A percentile compares a stretch with the other conserved stretches of the same genome.
These are phyloP conservation scores for Clarireedia hainanense DNA, from an alignment of 2,329 filamentous ascomycete species.

Conservation along the genomic window DNA sequence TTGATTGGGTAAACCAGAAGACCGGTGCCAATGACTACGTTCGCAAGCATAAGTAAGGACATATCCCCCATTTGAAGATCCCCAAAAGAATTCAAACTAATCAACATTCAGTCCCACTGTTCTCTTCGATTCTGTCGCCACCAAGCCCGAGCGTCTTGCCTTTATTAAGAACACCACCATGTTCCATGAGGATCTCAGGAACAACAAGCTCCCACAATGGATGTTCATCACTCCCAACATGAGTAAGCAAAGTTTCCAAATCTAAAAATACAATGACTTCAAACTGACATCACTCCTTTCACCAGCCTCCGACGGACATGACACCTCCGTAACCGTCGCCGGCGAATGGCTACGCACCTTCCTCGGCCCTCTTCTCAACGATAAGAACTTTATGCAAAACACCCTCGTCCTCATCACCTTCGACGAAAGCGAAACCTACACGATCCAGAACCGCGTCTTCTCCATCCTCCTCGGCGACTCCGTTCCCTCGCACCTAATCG, in stretches of 20 bases:
- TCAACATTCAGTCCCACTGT: slow-evolving; percentile 38
- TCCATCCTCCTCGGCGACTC: slow-evolving; percentile 67
- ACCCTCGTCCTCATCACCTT: slow-evolving; percentile 72
- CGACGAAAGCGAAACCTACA: slow-evolving; percentile 69
- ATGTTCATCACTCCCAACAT: slow-evolving; percentile 49
- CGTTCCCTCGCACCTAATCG: slow-evolving; percentile 55
- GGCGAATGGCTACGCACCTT: slow-evolving; percentile 62
- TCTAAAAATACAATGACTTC: background rate
- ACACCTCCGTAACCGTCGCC: slow-evolving; percentile 61
- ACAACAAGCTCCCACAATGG: slow-evolving; percentile 53
- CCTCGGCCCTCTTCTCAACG: slow-evolving; percentile 59
- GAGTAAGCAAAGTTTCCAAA: background rate
- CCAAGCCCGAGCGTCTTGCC: slow-evolving; percentile 49
- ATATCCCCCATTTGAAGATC: background rate
- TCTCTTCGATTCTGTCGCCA: slow-evolving; percentile 57
- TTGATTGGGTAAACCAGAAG: slow-evolving; percentile 53
- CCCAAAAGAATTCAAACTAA: background rate
- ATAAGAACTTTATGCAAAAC: slow-evolving; percentile 65
- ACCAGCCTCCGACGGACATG: slow-evolving; percentile 71
- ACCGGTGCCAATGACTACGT: slow-evolving; percentile 69
- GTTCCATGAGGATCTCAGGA: slow-evolving; percentile 60
- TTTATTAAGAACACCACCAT: slow-evolving; percentile 66
- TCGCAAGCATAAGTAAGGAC: slow-evolving; percentile 64
- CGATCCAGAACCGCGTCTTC: slow-evolving; percentile 59
- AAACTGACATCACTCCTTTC: slow-evolving; percentile 39